Base-by-base conservation (phyloP, 2,329 filamentous ascomycete genomes). In the Diaporthe australafricana region DNA sequence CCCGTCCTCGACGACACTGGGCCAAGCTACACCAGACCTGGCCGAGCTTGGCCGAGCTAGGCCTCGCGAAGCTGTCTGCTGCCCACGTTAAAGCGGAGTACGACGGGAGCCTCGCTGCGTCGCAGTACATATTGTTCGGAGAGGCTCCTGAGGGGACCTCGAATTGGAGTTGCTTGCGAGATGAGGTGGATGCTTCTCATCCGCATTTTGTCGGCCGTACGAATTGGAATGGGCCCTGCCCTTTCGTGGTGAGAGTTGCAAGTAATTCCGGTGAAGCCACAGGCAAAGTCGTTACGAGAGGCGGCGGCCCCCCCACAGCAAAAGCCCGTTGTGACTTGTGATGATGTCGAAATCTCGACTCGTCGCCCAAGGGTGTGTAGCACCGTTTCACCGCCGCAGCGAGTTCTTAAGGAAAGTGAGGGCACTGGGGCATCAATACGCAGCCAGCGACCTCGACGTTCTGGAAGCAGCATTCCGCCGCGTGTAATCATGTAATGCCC, bases 21-120 rank as follows among this genome's bases (percentile, higher is more conserved):
- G 57, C 57, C 32, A 63, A 40, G n/a, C n/a, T n/a, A n/a, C n/a
- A n/a, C 57, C 32, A 63, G 57, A 45, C 57, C 57, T 63, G 57
- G 57, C 40, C n/a, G 8, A 63, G 57, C 57, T 63, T 63, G 57
- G 57, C 40, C n/a, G 8, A 63, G 57, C 57, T 63, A 63, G 57
- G 57, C 40, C 27, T 63, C 27, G 57, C 42, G 57, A 40, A 63
- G 40, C 40, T 63, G 57, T 5, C 8, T 35, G 25, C 57, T 40
- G 57, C 57, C 17, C 40, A n/a, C 56, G 57, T 35, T 8, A n/a
- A 47, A 40, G 57, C 22, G 25, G 40, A 47, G 40, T 7, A 9
- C 40, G 57, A 62, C 57, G 30, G 27, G 40, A 47, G 38, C 38
- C 38, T 47, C 25, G 57, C 20, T 32, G 57, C 40, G 14, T 40